Evolutionary conservation across 73 alveolate genomes (phyloP), one percentile per base, ranked within the genome.

Genomic region (Strombidium stylifer): DNA sequence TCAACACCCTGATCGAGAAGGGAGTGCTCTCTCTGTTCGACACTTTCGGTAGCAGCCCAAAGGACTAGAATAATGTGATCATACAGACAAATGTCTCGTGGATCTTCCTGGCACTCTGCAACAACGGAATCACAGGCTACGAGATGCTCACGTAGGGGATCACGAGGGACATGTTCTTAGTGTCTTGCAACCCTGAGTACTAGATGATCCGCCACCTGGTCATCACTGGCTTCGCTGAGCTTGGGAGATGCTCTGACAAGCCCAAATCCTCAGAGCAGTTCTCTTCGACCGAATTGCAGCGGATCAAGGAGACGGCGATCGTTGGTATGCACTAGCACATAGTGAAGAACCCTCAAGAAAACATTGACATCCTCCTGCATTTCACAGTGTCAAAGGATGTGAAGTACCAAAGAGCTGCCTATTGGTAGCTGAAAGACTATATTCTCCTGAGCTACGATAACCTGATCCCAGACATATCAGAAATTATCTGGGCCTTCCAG

Each of bases 101-200:
- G 89, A 78, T 78, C 2, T 78, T 78, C 69, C 39, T 78, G 34
- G 82, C 89, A 4, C 60, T 78, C 35, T 78, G 89, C 40, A 78
- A 66, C 27, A 78, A 66, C 34, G 89, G 89, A 10, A 78, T 78
- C 26, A 78, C 78, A 2, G 89, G 89, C 3, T 47, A 78, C 47
- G 67, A 82, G 19, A 78, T 78, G 89, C 83, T 78, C n/a, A 73
- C 54, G 44, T 67, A 78, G 35, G 89, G 89, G 7, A 78, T 78
- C 21, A 78, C 89, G 26, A 78, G 89, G 48, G 89, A 78, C 47
- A 78, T 78, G 89, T 78, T 78, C 46, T 42, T 78, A 1, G 89
- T 78, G 1, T 67, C 83, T 7, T 78, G 89, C 54, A 78, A 78
- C 30, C 83, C 82, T n/a, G 35, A 68, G 55, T 78, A 50, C 59